Base-by-base conservation (phyloP, 2,329 filamentous ascomycete species). In the Xylariaceae sp. region DNA sequence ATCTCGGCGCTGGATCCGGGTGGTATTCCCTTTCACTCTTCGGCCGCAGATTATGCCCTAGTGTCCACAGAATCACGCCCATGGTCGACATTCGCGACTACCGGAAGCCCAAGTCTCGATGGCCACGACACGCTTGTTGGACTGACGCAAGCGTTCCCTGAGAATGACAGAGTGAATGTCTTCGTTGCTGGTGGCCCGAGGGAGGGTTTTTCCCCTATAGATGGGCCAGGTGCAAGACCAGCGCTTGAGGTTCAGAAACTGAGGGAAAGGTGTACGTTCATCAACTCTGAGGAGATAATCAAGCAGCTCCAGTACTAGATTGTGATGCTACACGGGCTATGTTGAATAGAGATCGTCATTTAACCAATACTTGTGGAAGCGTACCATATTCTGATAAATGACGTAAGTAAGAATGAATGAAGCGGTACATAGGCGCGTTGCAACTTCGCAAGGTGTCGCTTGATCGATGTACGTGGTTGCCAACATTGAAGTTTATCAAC, bases 61-160 rank as follows among this genome's bases (percentile, higher is more conserved):
- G 59, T 57, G 31, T 56, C 63, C 9, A 69, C 71, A 1, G 69
- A 70, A n/a, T 74, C 75, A 11, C 65, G 74, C 12, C 73, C 73
- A 1, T 81, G 77, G 77, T 71, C 72, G 13, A 71, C 69, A 1
- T 80, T 78, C 60, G 75, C 73, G 2, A 69, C 57, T 9, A 59
- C 60, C 0, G 76, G 76, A 1, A 58, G 54, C 31, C 74, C 73
- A 5, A 63, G 64, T 0, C 31, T 65, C 13, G 45, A 54, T 3
- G 62, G 62, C 2, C 62, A 64, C 16, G 59, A 70, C n/a, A 76
- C 74, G 2, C 68, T 79, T 45, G 45, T 67, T 22, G 71, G 69
- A 0, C 79, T 76, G 64, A 54, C 56, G n/a, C 62, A 63, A 6
- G 73, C 74, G 0, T 75, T 71, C 52, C 58, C 56, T 28, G 45